phyloP scores from a whole-genome alignment of 1,139 yeast species.

The Zygoascus meyerae region DNA sequence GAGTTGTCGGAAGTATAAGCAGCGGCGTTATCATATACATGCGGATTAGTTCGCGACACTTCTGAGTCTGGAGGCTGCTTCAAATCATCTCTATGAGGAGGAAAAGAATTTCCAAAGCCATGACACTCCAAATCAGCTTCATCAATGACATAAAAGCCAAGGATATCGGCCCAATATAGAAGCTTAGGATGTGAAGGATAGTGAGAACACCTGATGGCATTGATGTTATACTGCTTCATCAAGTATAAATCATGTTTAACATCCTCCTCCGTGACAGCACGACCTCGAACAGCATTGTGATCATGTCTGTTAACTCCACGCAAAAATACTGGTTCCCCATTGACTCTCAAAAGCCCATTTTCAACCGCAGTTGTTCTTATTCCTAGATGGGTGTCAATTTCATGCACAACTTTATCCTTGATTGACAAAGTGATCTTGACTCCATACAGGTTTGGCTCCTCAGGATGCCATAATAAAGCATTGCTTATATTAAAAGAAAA shows the following conservation, averaged over 20 bases:
- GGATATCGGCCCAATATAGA: constrained; percentile 23
- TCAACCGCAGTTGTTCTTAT: constrained; percentile 29
- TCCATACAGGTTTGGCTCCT: constrained; percentile 30
- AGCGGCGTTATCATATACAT: constrained; percentile 10
- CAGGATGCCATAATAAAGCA: constrained; percentile 35
- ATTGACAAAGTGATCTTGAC: constrained; percentile 19
- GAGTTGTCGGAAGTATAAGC: constrained; percentile 31
- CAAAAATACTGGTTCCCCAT: constrained; percentile 30
- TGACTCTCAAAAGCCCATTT: constrained; percentile 30
- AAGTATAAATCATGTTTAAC: constrained; percentile 29
- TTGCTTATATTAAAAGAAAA: constrained; percentile 8
- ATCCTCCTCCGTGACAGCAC: constrained; percentile 34
- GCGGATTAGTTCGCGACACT: constrained; percentile 14
- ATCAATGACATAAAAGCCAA: constrained; percentile 36
- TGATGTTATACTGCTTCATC: constrained; percentile 36
- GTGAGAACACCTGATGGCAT: constrained; percentile 36
- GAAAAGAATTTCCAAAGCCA: constrained; percentile 25
- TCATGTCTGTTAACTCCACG: constrained; percentile 37
- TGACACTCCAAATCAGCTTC: constrained; percentile 38
- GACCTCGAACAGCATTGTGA: constrained; percentile 32
- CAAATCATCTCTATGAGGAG: constrained; percentile 4
- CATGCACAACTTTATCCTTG: constrained; percentile 14
- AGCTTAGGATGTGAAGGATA: constrained; percentile 30
- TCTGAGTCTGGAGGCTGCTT: constrained; percentile 4
- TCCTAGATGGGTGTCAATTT: constrained; percentile 28